Base-by-base conservation (phyloP, 164 flowering plant genomes). In the Macadamia integrifolia region DNA sequence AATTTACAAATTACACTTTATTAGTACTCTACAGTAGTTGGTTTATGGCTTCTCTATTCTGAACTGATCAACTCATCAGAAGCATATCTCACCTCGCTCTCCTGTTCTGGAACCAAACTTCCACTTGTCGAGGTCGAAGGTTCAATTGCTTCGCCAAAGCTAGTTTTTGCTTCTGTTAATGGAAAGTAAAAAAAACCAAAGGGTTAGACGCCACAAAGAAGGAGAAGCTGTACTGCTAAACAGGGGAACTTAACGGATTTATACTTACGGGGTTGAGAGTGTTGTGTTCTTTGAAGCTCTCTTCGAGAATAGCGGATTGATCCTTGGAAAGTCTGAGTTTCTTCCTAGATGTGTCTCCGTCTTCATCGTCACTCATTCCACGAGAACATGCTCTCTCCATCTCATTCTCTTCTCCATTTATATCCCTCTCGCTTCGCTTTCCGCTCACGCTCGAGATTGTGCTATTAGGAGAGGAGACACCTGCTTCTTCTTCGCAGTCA, bases 381-480 rank as follows among this genome's bases (percentile, higher is more conserved):
- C 72, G 40, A 58, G 66, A 50, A n/a, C 62, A 67, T 9, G 64
- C 67, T 9, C 73, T 72, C 5, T 74, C 77, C 14, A 64, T 58
- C 6, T 72, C 81, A 17, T 48, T 31, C 23, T 76, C 77, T 30
- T 68, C 76, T 12, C 66, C 67, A 18, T 35, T 64, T 6, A 28
- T 28, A 1, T 76, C 83, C 61, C 80, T 78, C 66, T 74, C 78
- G 67, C 73, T 77, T 29, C 83, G 61, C 74, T 81, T 83, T 13
- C 86, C 84, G 53, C 84, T 84, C 1, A 75, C 48, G 60, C 77
- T 74, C 5, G 81, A 83, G 18, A 72, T 42, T 12, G 69, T 77
- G 63, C 80, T 77, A 49, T 66, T 77, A 28, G 80, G 77, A 1
- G 30, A 30, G 42, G 43, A 30, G 0, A 17, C 64, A 17, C 49